Base-by-base conservation (phyloP, 257 asterid genomes). In the Lycium barbarum region DNA sequence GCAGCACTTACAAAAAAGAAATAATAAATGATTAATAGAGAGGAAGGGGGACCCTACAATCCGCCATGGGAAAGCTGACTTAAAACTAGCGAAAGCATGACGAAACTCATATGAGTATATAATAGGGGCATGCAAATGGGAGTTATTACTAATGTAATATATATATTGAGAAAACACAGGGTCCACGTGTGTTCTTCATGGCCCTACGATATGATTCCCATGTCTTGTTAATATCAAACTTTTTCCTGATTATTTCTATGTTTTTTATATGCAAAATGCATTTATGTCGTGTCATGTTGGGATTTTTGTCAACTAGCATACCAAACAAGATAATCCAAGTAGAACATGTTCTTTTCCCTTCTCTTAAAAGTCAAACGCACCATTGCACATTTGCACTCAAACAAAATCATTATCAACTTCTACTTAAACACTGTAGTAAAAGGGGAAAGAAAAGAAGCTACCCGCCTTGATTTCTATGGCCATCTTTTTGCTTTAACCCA, bases 71-170 rank as follows among this genome's bases (percentile, higher is more conserved):
- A 80, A 70, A 61, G 81, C 67, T 90, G 87, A 89, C 90, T 83
- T 91, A 84, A 89, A 87, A 76, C 90, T 84, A 62, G 81, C 98
- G 97, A 88, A 87, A 93, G 97, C 98, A 91, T 95, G 98, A 93
- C 94, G 94, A 88, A 72, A 84, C 81, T 1, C 53, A 47, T 47
- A 47, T 47, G 10, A 47, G 10, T 47, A 47, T 47, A 47, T 8
- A 47, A 47, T 47, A 47, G 58, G 17, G 58, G 58, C 79, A 85
- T 67, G 61, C 15, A 78, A 83, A 68, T 68, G 14, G 36, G 26
- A 67, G 10, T 33, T 70, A 70, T 7, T 70, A 11, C 17, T 13
- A 35, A 15, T 35, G 12, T 22, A n/a, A 63, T 63, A 20, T n/a
- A 66, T 68, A 68, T 68, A 9, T 53, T 65, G 76, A 81, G 78